Evolutionary conservation across 2,329 filamentous ascomycete genomes (phyloP), one percentile per base, ranked within the genome.

Genomic region (Rutstroemia sp.): DNA sequence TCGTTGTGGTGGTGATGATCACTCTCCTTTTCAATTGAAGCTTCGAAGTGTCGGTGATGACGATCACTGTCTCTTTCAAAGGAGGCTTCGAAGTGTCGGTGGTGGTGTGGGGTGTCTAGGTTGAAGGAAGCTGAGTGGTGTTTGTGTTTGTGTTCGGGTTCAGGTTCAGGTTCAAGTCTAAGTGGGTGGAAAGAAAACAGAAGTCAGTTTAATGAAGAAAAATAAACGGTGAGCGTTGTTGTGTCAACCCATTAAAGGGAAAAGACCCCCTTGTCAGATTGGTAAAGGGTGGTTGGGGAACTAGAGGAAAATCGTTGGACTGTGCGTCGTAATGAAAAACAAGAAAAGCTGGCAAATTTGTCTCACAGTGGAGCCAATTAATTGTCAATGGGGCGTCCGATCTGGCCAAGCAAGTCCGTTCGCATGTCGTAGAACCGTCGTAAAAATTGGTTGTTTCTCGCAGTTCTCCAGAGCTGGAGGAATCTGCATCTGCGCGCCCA

Each of bases 111-210:
- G 53, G 65, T 57, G 65, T 86, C 64, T 68, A 77, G 75, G 69
- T 80, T 77, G 65, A 80, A 71, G 65, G 79, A 77, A 59, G 70
- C 71, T 62, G 76, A 71, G 61, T 73, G 70, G 61, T 71, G 65
- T 57, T 72, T 72, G 63, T 74, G 71, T 60, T 68, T 60, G 56
- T 68, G 63, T 66, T 67, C 68, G 61, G 59, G 30, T 34, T 34
- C 30, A 34, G 30, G 30, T 34, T 34, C 30, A 34, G 30, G 30
- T 34, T 12, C 25, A 27, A 27, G 52, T 54, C 45, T 54, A 50
- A 50, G 30, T 44, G 52, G 27, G 47, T 55, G 57, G 48, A 59
- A 60, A 58, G 61, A 56, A 60, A 59, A 25, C 39, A 53, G 59
- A 61, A 55, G 65, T 67, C 51, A 48, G 49, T 49, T 54, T 53